Evolutionary conservation across 2,329 filamentous ascomycete species (phyloP), one percentile per base, ranked within the genome.

Genomic region (Neopestalotiopsis clavispora): DNA sequence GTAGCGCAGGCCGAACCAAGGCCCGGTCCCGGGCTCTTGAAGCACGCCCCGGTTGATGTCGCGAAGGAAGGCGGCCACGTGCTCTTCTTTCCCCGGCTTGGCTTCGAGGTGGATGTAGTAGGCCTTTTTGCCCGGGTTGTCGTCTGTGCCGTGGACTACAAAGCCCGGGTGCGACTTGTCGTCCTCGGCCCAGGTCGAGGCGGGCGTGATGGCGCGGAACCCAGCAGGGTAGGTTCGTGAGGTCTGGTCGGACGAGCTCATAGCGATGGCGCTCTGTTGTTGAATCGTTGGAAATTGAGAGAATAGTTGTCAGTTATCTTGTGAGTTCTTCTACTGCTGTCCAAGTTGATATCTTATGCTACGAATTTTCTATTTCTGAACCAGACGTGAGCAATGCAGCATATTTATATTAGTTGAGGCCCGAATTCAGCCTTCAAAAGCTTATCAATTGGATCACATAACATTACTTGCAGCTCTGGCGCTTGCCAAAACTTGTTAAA

Each of bases 41-140:
- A 40, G 5, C 7, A 68, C 67, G 30, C 67, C 60, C 3, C 13
- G 38, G 45, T 65, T 65, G 61, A 68, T 68, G 61, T 68, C 67
- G n/a, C 61, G 60, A 4, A 68, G 61, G 61, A 68, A 68, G n/a
- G 9, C 45, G 23, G 40, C 42, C 12, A 68, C 67, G 14, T 42
- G 32, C 42, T 68, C 67, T 30, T 68, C 67, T 23, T 65, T 68
- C 12, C 67, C 67, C 23, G 67, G 67, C 61, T 58, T 40, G n/a
- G 67, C 67, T 49, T 68, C 60, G 9, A 68, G 60, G 23, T 68
- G 67, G 32, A 68, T 68, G 45, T 65, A 68, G 61, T 68, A 68
- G 20, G 67, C 67, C 61, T 68, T 68, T 45, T 42, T n/a, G 45
- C 60, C 67, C 23, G 67, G 67, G 40, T 62, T 68, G 49, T 65